A percentile compares a stretch with the other conserved stretches of the same genome.
phyloP scores from a whole-genome alignment of 2,329 filamentous ascomycete genomes.

The Ophiobolus disseminans region DNA sequence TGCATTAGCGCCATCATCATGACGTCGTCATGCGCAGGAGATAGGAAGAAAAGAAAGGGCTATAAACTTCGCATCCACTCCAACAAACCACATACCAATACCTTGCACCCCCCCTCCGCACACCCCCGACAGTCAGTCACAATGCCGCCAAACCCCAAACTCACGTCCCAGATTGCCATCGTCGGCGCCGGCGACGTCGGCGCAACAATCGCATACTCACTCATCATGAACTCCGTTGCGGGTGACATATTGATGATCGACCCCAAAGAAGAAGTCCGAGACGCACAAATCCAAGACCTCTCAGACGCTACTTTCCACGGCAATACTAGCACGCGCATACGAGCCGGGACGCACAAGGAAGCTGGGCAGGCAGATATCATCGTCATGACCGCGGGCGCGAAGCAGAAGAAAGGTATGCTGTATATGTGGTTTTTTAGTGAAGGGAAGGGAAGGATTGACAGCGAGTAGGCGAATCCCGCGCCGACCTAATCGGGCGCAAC shows the following conservation, averaged over 20 bases:
- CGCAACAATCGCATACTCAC: conserved; percentile 30
- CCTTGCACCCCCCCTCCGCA: too few species aligned
- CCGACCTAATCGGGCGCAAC: conserved; percentile 29
- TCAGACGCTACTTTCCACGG: conserved; percentile 26
- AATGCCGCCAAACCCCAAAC: conserved; percentile 22
- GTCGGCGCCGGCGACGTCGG: conserved; percentile 33
- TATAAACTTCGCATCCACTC: too few species aligned
- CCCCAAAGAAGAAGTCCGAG: conserved; percentile 28
- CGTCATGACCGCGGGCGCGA: conserved; percentile 28
- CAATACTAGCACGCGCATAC: conserved; percentile 22
- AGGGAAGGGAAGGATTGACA: background rate
- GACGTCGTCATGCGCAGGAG: conserved; percentile 13
- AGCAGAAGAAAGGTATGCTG: conserved; percentile 26
- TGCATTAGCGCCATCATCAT: conserved; percentile 22
- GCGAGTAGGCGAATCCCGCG: conserved; percentile 22
- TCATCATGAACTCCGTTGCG: conserved; percentile 30
- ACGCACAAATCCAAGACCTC: conserved; percentile 29
- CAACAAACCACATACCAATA: too few species aligned
- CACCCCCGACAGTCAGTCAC: background rate
- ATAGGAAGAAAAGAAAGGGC: conserved; percentile 1
- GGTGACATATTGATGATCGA: conserved; percentile 29
- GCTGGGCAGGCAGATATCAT: conserved; percentile 31
- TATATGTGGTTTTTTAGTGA: background rate
- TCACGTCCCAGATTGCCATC: conserved; percentile 29
- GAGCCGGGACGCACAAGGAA: conserved; percentile 31